phyloP scores from a whole-genome alignment of 805 yeast genomes.

The Barnettozyma sp. region DNA sequence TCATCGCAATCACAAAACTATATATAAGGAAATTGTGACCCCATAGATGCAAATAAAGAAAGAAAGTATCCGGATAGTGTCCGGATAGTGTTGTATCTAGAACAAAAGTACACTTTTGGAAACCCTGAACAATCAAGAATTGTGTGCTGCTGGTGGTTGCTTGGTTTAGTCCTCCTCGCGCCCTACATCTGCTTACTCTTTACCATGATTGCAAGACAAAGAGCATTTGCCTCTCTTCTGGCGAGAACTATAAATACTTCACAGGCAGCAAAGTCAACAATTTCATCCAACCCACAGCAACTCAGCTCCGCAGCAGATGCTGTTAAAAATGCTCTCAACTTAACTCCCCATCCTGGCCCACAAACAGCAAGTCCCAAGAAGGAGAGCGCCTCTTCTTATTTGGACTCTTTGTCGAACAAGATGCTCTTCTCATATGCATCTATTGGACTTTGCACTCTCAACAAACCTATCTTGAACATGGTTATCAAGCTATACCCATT shows the following conservation, averaged over 20 bases:
- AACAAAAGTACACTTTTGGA: too few species aligned
- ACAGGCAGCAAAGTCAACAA: conserved; percentile 6
- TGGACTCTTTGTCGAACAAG: conserved; percentile 44
- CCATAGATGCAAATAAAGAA: too few species aligned
- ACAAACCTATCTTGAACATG: conserved; percentile 51
- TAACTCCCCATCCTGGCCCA: too few species aligned
- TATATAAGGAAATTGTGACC: too few species aligned
- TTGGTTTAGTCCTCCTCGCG: too few species aligned
- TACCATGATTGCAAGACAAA: conserved; percentile 1
- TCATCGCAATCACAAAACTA: too few species aligned
- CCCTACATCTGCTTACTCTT: neutral
- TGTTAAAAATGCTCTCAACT: neutral
- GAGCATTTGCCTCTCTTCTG: conserved; percentile 3
- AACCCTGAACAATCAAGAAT: too few species aligned
- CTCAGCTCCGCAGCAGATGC: neutral
- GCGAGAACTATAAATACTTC: conserved; percentile 19
- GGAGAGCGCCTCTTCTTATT: conserved; percentile 28
- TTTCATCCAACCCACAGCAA: conserved; percentile 2
- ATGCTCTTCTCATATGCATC: conserved; percentile 60
- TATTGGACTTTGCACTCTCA: conserved; percentile 64
- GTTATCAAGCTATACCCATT: conserved; percentile 65
- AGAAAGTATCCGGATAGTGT: too few species aligned
- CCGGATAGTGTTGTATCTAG: too few species aligned
- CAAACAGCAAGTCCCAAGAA: neutral
- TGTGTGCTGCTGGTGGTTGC: too few species aligned